A percentile compares a stretch with the other conserved stretches of the same genome.
phyloP scores from a whole-genome alignment of 805 yeast genomes.

The Cyberlindnera galapagoensis region DNA sequence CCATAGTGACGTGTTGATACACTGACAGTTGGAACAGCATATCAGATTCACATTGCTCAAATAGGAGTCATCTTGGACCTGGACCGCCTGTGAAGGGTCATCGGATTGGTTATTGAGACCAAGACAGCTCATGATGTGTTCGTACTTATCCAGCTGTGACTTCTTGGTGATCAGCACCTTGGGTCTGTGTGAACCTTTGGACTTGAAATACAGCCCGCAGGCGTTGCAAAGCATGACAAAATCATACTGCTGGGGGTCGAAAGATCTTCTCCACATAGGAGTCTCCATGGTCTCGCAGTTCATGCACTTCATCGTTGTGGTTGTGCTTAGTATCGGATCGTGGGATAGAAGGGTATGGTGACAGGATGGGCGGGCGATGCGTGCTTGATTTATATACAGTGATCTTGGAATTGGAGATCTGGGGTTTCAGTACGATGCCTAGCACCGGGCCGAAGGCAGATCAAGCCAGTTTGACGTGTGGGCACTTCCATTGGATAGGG shows the following conservation, averaged over 20 bases:
- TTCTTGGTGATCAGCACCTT: slow-evolving; percentile 43
- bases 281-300: slow-evolving; percentile 80
- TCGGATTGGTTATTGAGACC: too few relatives aligned
- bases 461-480: too few relatives aligned
- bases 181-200: slow-evolving; percentile 74
- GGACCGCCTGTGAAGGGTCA: slow-evolving; percentile 3
- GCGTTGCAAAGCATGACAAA: slow-evolving; percentile 75
- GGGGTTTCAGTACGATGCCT: neutral
- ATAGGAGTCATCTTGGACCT: slow-evolving; percentile 7
- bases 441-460: too few relatives aligned
- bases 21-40: slow-evolving; percentile 77
- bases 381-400: too few relatives aligned
- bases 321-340: neutral
- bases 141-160: slow-evolving; percentile 12
- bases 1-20: slow-evolving; percentile 91
- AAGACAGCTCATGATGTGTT: slow-evolving; percentile 8
- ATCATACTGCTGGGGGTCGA: slow-evolving; percentile 61
- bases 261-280: slow-evolving; percentile 75
- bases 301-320: slow-evolving; percentile 9
- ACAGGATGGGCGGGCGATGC: slow-evolving; percentile 1
- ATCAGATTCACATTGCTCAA: slow-evolving; percentile 13
- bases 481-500: too few relatives aligned
- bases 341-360: neutral
- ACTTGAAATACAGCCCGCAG: slow-evolving; percentile 69
- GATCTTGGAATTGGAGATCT: too few relatives aligned